These are phyloP conservation scores for Sphagnum contortum DNA, from an alignment of 225 moss, liverwort and hornwort species.

Conservation along the genomic window DNA sequence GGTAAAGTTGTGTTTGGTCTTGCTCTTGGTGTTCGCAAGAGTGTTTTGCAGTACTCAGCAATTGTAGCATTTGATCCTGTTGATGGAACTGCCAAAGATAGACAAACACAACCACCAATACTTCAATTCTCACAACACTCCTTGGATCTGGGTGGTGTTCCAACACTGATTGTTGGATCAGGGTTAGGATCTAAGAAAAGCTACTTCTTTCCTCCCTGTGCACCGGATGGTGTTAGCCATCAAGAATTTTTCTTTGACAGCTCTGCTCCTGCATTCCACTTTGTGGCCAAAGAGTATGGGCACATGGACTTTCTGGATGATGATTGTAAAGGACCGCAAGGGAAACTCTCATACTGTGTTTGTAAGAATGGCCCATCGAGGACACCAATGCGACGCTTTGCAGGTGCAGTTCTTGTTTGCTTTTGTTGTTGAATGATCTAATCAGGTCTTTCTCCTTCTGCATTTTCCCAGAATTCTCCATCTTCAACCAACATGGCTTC, in stretches of 20 bases:
- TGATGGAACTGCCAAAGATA: slow-evolving; percentile 45
- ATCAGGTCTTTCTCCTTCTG: no score
- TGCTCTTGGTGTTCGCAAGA: slow-evolving; percentile 44
- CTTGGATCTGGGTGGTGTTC: slow-evolving; percentile 32
- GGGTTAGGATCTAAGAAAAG: slow-evolving; percentile 34
- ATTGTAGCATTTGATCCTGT: slow-evolving; percentile 77
- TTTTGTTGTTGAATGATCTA: no score
- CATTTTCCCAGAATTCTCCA: no score
- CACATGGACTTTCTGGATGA: slow-evolving; percentile 88
- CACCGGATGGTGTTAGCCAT: slow-evolving; percentile 68
- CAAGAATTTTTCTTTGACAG: slow-evolving; percentile 50
- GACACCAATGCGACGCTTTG: slow-evolving; percentile 61
- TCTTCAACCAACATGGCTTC: no score
- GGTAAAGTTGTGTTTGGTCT: slow-evolving; percentile 85
- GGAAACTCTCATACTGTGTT: slow-evolving; percentile 19
- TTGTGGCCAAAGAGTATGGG: slow-evolving; percentile 61
- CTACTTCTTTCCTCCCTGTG: slow-evolving; percentile 62
- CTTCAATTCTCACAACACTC: slow-evolving; percentile 36
- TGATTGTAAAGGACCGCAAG: slow-evolving; percentile 23
- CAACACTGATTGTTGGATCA: slow-evolving; percentile 64
- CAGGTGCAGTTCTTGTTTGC: slow-evolving; percentile 15
- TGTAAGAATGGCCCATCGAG: slow-evolving; percentile 59
- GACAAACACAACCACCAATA: slow-evolving; percentile 71
- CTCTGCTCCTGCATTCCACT: slow-evolving; percentile 45
- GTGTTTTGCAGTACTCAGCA: slow-evolving; percentile 45